Evolutionary conservation across 2,329 filamentous ascomycete genomes (phyloP).

Genomic region (Diplodia scrobiculata): DNA sequence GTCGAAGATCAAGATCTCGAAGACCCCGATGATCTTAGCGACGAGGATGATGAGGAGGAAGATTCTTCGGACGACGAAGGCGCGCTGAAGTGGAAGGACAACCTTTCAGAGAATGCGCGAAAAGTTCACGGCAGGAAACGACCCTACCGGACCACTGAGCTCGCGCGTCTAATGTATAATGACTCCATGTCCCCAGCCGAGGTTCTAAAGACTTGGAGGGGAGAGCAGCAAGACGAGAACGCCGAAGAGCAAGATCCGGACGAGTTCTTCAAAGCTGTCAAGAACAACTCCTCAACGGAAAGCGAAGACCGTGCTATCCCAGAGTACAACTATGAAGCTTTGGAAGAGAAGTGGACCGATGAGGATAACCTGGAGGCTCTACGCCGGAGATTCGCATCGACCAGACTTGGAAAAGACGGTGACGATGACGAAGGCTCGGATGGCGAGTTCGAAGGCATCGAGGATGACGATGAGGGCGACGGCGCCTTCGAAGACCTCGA

Average conservation of each 20-base stretch:
- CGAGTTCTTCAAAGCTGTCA: constrained; percentile 64
- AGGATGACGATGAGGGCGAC: constrained; percentile 67
- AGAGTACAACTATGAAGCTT: constrained; percentile 72
- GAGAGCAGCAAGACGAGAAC: constrained; percentile 57
- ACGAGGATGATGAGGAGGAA: constrained; percentile 57
- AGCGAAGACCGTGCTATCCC: constrained; percentile 78
- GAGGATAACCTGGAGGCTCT: constrained; percentile 75
- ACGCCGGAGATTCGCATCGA: constrained; percentile 72
- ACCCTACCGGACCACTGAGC: constrained; percentile 75
- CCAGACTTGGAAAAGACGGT: constrained; percentile 54
- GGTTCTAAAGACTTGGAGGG: constrained; percentile 78
- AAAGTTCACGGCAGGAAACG: constrained; percentile 69
- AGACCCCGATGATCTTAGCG: constrained; percentile 49
- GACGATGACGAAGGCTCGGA: constrained; percentile 58
- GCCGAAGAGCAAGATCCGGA: constrained; percentile 60
- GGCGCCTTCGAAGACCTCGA: constrained; percentile 86
- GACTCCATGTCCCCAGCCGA: constrained; percentile 72
- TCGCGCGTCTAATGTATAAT: constrained; percentile 89
- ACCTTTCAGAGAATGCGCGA: constrained; percentile 74
- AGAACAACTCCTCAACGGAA: constrained; percentile 52
- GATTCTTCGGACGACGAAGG: constrained; percentile 66
- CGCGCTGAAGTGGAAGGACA: constrained; percentile 81
- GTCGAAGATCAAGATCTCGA: constrained; percentile 60
- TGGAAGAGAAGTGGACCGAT: constrained; percentile 84
- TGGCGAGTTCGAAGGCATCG: constrained; percentile 58